phyloP scores from a whole-genome alignment of 768 basidiomycete genomes.

The Lepiota venenata region DNA sequence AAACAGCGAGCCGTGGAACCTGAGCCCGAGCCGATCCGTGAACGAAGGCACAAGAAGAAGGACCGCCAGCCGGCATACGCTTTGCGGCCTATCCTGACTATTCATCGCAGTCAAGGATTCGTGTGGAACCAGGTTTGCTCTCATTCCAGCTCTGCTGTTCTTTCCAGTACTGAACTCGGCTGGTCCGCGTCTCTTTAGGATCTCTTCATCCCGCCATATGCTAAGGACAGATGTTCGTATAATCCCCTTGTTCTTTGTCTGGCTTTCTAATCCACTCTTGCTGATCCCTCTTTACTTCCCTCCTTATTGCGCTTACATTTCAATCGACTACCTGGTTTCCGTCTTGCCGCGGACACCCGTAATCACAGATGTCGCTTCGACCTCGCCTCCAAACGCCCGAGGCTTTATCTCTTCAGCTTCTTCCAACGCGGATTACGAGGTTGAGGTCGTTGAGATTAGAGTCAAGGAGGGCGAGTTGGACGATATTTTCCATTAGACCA shows the following conservation, averaged over 20 bases:
- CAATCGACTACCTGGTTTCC: constrained; percentile 13
- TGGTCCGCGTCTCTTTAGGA: constrained; percentile 43
- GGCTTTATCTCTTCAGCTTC: constrained; percentile 67
- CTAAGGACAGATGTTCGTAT: constrained; percentile 84
- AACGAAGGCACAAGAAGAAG: constrained; percentile 41
- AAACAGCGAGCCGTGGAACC: constrained; percentile 78
- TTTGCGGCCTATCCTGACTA: constrained; percentile 80
- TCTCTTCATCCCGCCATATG: constrained; percentile 83
- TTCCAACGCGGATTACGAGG: constrained; percentile 71
- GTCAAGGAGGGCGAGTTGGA: constrained; percentile 76
- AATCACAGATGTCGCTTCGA: constrained; percentile 70
- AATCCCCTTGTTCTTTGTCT: constrained; percentile 18
- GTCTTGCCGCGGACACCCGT: background rate
- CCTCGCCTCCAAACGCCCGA: constrained; percentile 69
- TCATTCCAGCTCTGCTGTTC: background rate
- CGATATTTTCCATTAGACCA: constrained; percentile 62
- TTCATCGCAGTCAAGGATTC: constrained; percentile 84
- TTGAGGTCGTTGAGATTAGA: constrained; percentile 86
- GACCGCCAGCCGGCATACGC: constrained; percentile 57
- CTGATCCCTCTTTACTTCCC: constrained; percentile 16
- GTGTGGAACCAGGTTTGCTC: constrained; percentile 84
- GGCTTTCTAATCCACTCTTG: constrained; percentile 13
- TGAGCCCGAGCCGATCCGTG: constrained; percentile 42
- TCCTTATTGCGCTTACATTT: constrained; percentile 14
- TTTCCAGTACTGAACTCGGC: constrained; percentile 8